A percentile compares a stretch with the other conserved stretches of the same genome.
These are phyloP conservation scores for Soucietia sequanensis DNA, from an alignment of 805 yeast species.

Conservation along the genomic window DNA sequence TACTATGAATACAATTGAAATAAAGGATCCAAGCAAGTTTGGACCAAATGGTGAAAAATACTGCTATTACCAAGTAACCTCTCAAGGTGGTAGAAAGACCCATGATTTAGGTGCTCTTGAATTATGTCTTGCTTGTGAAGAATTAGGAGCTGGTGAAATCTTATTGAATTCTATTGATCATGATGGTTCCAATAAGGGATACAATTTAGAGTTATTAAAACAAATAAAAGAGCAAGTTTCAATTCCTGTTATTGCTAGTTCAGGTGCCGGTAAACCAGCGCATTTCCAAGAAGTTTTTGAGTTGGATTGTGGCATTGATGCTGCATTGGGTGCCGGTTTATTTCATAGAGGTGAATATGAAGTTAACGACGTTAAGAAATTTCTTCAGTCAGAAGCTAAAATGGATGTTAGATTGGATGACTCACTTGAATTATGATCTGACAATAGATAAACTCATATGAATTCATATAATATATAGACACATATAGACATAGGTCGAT, in stretches of 20 bases:
- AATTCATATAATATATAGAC: too few species aligned
- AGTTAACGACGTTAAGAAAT: constrained; percentile 77
- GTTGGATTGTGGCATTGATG: constrained; percentile 77
- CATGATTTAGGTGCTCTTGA: constrained; percentile 89
- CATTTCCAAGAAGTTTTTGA: constrained; percentile 89
- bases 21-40: constrained; percentile 43
- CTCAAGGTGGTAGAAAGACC: constrained; percentile 91
- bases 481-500: too few species aligned
- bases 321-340: constrained; percentile 98
- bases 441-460: too few species aligned
- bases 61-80: constrained; percentile 94
- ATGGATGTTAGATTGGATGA: constrained; percentile 73
- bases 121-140: constrained; percentile 84
- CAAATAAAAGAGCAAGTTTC: constrained; percentile 74
- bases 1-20: constrained; percentile 61
- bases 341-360: constrained; percentile 94
- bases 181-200: constrained; percentile 96
- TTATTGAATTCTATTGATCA: constrained; percentile 92
- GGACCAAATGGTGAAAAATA: constrained; percentile 90
- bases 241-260: constrained; percentile 95
- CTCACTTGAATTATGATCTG: constrained; percentile 21
- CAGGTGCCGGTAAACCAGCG: constrained; percentile 94
- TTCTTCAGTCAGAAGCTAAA: constrained; percentile 51
- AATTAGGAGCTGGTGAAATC: constrained; percentile 94
- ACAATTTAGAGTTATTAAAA: constrained; percentile 78